Conservation (phyloP, 768 basidiomycete species). For the Suillus sp. region DNA sequence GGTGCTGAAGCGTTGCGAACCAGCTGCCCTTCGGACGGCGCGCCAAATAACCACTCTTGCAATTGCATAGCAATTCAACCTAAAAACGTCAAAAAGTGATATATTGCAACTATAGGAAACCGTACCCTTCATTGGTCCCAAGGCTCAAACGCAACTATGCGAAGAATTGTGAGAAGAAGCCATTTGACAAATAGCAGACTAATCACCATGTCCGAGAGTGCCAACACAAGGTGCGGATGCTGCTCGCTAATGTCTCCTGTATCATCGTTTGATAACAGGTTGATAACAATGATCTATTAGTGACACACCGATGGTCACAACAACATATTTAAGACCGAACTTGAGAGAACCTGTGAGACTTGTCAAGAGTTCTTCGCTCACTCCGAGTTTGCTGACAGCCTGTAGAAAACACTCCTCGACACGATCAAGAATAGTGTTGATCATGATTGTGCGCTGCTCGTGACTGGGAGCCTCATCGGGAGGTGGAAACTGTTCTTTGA, state of each 20-base stretch:
- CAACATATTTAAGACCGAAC: conserved; percentile 23
- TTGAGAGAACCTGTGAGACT: conserved; percentile 28
- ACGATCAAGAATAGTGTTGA: conserved; percentile 26
- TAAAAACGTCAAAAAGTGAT: background rate
- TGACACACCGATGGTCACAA: conserved; percentile 28
- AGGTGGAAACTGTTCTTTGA: conserved; percentile 28
- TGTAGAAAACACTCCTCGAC: conserved; percentile 30
- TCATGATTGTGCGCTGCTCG: conserved; percentile 26
- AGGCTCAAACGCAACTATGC: conserved; percentile 40
- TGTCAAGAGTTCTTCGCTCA: conserved; percentile 26
- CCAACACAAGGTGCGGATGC: conserved; percentile 33
- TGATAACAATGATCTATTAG: background rate
- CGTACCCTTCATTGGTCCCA: conserved; percentile 36
- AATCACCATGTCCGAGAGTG: conserved; percentile 26
- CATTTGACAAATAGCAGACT: background rate
- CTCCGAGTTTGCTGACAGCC: conserved; percentile 21
- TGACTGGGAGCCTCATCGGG: conserved; percentile 36
- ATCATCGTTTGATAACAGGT: background rate
- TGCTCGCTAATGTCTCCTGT: conserved; percentile 40
- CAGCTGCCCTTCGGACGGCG: background rate
- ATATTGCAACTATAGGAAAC: background rate
- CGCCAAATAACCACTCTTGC: conserved; percentile 1
- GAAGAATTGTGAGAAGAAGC: conserved; percentile 35
- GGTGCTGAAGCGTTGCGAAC: background rate
- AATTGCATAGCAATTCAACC: background rate